Conservation (phyloP, 306 rosid genomes). For the Erythrophleum fordii region DNA sequence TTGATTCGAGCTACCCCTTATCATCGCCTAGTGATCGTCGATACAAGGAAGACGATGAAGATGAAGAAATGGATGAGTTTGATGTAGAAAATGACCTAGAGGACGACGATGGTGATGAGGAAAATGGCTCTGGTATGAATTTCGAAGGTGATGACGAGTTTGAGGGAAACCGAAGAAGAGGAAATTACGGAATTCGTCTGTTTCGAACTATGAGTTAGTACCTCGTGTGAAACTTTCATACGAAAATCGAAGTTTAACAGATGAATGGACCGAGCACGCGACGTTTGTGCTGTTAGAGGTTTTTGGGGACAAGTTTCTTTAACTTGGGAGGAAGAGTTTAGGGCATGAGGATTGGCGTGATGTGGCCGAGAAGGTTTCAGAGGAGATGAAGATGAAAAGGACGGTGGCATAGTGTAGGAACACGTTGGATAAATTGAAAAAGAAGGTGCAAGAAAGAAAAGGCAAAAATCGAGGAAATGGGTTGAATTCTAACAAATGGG, state of each 20-base stretch:
- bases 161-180: slow-evolving; percentile 58
- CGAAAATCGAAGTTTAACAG: slow-evolving; percentile 24
- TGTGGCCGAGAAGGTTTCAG: slow-evolving; percentile 72
- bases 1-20: slow-evolving; percentile 34
- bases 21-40: slow-evolving; percentile 37
- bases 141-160: slow-evolving; percentile 40
- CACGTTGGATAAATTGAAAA: slow-evolving; percentile 64
- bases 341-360: slow-evolving; percentile 83
- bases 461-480: slow-evolving; percentile 56
- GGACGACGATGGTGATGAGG: slow-evolving; percentile 24
- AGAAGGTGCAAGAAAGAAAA: slow-evolving; percentile 83
- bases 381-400: slow-evolving; percentile 53
- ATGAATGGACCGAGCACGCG: slow-evolving; percentile 69
- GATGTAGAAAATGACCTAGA: slow-evolving; percentile 21
- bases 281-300: slow-evolving; percentile 70
- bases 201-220: slow-evolving; percentile 55
- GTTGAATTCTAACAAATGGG: slow-evolving; percentile 61
- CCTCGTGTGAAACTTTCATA: slow-evolving; percentile 45
- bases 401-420: slow-evolving; percentile 60
- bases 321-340: slow-evolving; percentile 79
- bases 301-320: slow-evolving; percentile 82
- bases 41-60: slow-evolving; percentile 34
- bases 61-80: slow-evolving; percentile 30
- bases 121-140: slow-evolving; percentile 18
- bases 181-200: slow-evolving; percentile 49